Evolutionary conservation across 129 eudicot species (phyloP), one percentile per base, ranked within the genome.

Genomic region (Tagetes patula): DNA sequence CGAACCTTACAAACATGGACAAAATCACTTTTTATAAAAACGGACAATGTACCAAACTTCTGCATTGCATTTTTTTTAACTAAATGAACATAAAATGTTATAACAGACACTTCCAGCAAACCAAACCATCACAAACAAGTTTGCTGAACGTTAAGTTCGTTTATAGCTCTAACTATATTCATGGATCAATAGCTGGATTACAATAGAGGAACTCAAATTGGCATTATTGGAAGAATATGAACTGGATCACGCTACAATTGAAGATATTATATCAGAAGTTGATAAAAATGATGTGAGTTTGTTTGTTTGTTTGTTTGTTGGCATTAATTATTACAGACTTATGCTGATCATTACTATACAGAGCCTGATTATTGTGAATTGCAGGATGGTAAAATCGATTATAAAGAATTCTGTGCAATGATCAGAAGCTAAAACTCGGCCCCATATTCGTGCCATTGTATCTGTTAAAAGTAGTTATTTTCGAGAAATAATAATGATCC

Each of bases 341-440:
- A 48, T 65, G 31, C 3, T 49, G 39, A 62, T 11, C 30, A 47
- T 45, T 20, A 20, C 27, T 20, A 73, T 10, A 37, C 5, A 30
- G 55, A 20, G 30, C 9, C 66, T 49, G 5, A 43, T 56, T 40
- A 38, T 62, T 78, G 40, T 55, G 32, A 8, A 40, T 76, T 38
- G 49, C 67, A 78, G 82, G 73, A 64, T 71, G 73, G 77, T 7
- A 0, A 40, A 41, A 71, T 78, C 68, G 65, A 68, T 48, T 71
- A 64, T 12, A 31, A 42, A 53, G 73, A 78, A 53, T 78, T 71
- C 52, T 53, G 77, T 53, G 66, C 37, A 1, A 72, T 72, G 77
- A 54, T 78, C n/a, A 41, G 68, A 65, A 65, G 61, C 36, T 78
- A 78, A 71, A 69, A 41, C 40, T 36, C 27, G 6, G 14, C 1